Base-by-base conservation (phyloP, 805 yeast genomes). In the Candida xyloterini region DNA sequence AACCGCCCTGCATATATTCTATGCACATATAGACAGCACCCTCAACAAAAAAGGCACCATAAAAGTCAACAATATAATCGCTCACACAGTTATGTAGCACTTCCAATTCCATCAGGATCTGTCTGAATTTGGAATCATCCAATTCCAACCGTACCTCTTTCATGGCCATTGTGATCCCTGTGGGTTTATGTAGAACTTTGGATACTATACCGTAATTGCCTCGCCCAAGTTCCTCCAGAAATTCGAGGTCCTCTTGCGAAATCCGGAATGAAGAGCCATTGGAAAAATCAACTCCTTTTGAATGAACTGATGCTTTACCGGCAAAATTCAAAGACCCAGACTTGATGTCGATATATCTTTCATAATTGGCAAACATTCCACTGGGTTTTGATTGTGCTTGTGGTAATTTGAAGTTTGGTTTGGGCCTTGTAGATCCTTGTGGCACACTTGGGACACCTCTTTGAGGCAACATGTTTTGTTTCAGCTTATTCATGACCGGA, bases 1-100 rank as follows among this genome's bases (percentile, higher is more conserved):
- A 87, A 0, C 96, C 96, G 33, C 96, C 97, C 61, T 88, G 95
- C 99, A 91, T 91, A 61, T 81, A 87, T 65, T 91, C 99, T 76
- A 91, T 91, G 66, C 98, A 93, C 87, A 91, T 88, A 65, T 90
- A 93, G 20, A 91, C 99, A 1, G 97, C 96, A 33, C 97, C 96
- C 64, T 93, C 99, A 23, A 88, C 88, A 58, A 91, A 93, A 57
- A 91, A 91, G 1, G 99, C 99, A 30, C 99, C 99, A 57, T 86
- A 93, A 55, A 93, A 93, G 55, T 91, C 97, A 28, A 93, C 96
- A 58, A 93, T 90, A 60, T 79, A 87, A 2, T 93, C 95, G 11
- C 95, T 82, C 49, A 78, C 77, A 66, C 98, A 93, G 54, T 84
- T 85, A 65, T 93, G 98, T 48, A 93, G 72, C 38, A 93, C 84